phyloP scores from a whole-genome alignment of 371 early-diverging fungal genomes.

The Apophysomyces elegans region DNA sequence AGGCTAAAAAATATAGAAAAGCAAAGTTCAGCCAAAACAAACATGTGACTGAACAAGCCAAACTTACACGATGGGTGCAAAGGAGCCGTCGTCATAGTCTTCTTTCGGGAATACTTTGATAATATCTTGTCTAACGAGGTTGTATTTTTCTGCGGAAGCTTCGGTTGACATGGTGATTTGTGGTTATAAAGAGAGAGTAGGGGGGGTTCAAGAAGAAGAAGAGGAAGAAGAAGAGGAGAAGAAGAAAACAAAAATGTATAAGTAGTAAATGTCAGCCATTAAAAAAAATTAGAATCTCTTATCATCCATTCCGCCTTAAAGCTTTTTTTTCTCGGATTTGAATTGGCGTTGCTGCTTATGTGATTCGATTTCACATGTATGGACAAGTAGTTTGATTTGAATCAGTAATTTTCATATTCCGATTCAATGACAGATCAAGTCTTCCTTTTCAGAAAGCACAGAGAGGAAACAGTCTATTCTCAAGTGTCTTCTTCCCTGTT shows the following conservation, averaged over 20 bases:
- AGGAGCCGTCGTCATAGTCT: conserved; percentile 84
- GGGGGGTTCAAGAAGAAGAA: conserved; percentile 23
- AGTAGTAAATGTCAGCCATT: background rate
- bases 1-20: conserved; percentile 42
- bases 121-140: conserved; percentile 61
- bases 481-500: background rate
- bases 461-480: too few species aligned
- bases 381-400: background rate
- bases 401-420: background rate
- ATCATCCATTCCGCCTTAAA: background rate
- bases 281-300: conserved; percentile 14
- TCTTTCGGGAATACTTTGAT: conserved; percentile 60
- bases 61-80: conserved; percentile 76
- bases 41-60: background rate
- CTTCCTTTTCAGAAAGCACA: too few species aligned
- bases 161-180: conserved; percentile 44
- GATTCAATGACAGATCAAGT: background rate
- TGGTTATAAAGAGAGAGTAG: background rate
- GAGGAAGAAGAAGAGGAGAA: conserved; percentile 19
- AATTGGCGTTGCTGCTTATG: conserved; percentile 21
- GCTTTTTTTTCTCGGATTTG: too few species aligned
- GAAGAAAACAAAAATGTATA: conserved; percentile 5
- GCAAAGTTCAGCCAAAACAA: background rate
- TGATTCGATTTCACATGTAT: conserved; percentile 26
- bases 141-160: conserved; percentile 51